Evolutionary conservation across 768 basidiomycete species (phyloP), one percentile per base, ranked within the genome.

Genomic region (Lepiota subincarnata): DNA sequence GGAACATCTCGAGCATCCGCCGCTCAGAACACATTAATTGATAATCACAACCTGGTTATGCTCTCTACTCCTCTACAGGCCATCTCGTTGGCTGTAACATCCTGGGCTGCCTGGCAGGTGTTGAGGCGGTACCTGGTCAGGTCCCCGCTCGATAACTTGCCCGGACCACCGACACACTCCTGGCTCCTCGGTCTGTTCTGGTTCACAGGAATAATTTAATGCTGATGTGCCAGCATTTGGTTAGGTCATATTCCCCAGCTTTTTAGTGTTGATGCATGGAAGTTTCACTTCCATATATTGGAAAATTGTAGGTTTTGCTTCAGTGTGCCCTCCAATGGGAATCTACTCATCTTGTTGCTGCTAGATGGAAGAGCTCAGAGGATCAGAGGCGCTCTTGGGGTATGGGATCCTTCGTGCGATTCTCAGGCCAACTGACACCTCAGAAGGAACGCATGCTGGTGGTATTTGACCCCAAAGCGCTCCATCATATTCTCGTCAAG

Each of bases 401-500:
- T 75, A 50, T 14, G 68, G 56, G 12, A 7, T 19, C 11, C 19
- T 22, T 40, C 38, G 14, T 13, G 2, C 38, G 14, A 19, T n/a
- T 13, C n/a, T 7, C n/a, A 26, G 24, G 12, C 14, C 24, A 16
- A 22, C 24, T n/a, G 2, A 22, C 3, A 13, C 24, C 12, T 45
- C 22, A 11, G 22, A 57, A 68, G 68, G 62, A 62, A 26, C 58
- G 66, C 48, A 58, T 62, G 35, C 62, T 79, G 8, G 73, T 73
- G 51, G 66, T 77, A 2, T 74, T 58, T 45, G 77, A 79, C 54
- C 71, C 77, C 0, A 68, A 64, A 24, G 78, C 75, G 0, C 58
- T 79, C 28, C 68, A 76, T 48, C 71, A 73, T 57, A 73, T 79
- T 51, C 42, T 75, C 4, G 62, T 77, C 24, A 78, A 77, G 61